phyloP scores from a whole-genome alignment of 768 basidiomycete genomes.

The Trametes cubensis region DNA sequence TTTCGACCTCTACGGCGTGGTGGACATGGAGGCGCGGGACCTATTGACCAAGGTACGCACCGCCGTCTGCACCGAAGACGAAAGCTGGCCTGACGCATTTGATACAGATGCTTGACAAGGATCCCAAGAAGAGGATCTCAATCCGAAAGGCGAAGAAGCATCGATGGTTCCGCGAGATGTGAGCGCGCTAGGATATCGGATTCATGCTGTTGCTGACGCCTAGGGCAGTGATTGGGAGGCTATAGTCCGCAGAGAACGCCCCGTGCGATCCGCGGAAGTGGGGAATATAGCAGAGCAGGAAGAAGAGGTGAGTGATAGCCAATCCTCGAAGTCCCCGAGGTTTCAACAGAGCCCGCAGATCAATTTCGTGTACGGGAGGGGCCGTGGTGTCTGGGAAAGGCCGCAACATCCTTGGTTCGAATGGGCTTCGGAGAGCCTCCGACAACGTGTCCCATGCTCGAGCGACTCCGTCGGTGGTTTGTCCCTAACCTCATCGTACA shows the following conservation, averaged over 20 bases:
- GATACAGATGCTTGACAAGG: slow-evolving; percentile 27
- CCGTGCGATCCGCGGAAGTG: background rate
- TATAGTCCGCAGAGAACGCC: background rate
- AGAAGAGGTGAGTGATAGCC: background rate
- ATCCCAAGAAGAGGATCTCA: slow-evolving; percentile 19
- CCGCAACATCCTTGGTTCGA: slow-evolving; percentile 22
- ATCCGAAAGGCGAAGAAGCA: slow-evolving; percentile 23
- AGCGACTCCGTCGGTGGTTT: background rate
- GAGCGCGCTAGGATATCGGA: background rate
- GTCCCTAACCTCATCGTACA: slow-evolving; percentile 11
- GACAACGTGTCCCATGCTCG: background rate
- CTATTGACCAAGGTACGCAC: slow-evolving; percentile 20
- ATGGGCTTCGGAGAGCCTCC: slow-evolving; percentile 15
- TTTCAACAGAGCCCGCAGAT: background rate
- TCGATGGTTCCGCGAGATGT: slow-evolving; percentile 21
- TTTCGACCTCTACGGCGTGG: slow-evolving; percentile 11
- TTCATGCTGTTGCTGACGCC: background rate
- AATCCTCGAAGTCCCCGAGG: too few relatives aligned
- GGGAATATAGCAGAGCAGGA: background rate
- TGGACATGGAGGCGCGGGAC: slow-evolving; percentile 15
- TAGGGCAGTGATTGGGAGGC: slow-evolving; percentile 9
- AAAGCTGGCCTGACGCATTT: background rate
- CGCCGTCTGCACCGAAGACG: background rate
- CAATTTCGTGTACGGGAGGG: slow-evolving; percentile 13
- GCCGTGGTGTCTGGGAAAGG: slow-evolving; percentile 1